phyloP scores from a whole-genome alignment of 306 rosid genomes.

The Prosopis cineraria region DNA sequence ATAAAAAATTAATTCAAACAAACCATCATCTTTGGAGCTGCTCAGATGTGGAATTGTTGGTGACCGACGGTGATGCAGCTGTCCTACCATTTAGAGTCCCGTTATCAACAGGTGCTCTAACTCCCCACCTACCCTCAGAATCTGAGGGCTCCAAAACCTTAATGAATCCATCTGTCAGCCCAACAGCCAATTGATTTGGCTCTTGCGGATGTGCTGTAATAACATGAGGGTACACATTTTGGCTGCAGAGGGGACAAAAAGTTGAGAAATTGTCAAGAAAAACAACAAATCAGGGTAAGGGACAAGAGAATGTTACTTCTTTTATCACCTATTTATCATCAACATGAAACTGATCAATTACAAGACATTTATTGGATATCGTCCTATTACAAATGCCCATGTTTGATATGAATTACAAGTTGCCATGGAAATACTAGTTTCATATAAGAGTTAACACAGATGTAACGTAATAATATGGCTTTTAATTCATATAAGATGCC shows the following conservation, averaged over 20 bases:
- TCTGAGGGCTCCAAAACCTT: conserved; percentile 61
- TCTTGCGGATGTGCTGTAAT: conserved; percentile 66
- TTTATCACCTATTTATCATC: background rate
- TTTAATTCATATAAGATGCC: background rate
- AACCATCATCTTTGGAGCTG: conserved; percentile 50
- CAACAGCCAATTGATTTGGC: conserved; percentile 67
- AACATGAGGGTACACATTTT: conserved; percentile 53
- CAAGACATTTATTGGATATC: background rate
- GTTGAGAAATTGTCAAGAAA: conserved; percentile 20
- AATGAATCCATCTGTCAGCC: conserved; percentile 66
- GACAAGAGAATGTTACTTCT: background rate
- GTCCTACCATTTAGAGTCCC: conserved; percentile 44
- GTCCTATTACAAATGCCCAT: background rate
- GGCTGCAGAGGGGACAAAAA: conserved; percentile 45
- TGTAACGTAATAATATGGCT: background rate
- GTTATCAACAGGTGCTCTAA: background rate
- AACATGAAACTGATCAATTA: background rate
- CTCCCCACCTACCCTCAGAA: conserved; percentile 62
- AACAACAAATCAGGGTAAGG: background rate
- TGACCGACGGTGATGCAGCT: conserved; percentile 49
- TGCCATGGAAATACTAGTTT: no score
- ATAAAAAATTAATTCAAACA: conserved; percentile 18
- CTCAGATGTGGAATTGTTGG: conserved; percentile 51
- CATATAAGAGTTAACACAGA: no score
- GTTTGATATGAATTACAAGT: background rate